Conservation (phyloP, 1,284 basidiomycete species). For the Vanrija humicola region DNA sequence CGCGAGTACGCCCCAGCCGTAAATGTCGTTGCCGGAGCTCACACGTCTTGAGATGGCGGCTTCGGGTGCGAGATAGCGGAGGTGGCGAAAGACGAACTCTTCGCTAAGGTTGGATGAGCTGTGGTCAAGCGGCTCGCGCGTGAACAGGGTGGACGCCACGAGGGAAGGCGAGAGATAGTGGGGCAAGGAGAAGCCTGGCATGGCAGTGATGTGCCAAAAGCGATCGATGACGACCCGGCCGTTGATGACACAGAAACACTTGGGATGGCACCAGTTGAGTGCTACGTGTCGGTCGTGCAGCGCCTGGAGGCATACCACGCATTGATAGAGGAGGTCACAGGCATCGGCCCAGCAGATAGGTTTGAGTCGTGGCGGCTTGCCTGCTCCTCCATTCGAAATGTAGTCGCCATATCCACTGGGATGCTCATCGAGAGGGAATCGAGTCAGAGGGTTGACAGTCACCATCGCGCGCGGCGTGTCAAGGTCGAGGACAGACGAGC, state of each 20-base stretch:
- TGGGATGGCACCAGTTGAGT: constrained; percentile 29
- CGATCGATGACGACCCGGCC: constrained; percentile 9
- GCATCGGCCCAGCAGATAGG: constrained; percentile 15
- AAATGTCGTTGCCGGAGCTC: constrained; percentile 32
- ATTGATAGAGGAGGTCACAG: constrained; percentile 24
- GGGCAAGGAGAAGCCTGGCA: constrained; percentile 15
- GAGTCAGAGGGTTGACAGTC: background rate
- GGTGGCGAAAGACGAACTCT: constrained; percentile 24
- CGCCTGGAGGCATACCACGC: constrained; percentile 22
- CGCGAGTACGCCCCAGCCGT: constrained; percentile 37
- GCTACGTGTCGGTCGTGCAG: constrained; percentile 28
- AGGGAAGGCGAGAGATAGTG: constrained; percentile 9
- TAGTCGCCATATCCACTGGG: background rate
- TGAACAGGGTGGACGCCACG: constrained; percentile 16
- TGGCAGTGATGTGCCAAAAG: constrained; percentile 16
- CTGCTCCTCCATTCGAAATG: background rate
- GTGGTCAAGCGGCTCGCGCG: constrained; percentile 18
- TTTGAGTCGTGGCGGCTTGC: too few species aligned
- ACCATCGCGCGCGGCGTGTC: background rate
- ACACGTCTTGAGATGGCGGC: constrained; percentile 23
- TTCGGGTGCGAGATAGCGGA: constrained; percentile 41
- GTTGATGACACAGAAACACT: constrained; percentile 19
- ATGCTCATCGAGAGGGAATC: background rate
- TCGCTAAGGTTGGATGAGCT: constrained; percentile 20
- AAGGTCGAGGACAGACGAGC: too few species aligned